phyloP scores from a whole-genome alignment of 345 rosid species.

The Populus tremula region DNA sequence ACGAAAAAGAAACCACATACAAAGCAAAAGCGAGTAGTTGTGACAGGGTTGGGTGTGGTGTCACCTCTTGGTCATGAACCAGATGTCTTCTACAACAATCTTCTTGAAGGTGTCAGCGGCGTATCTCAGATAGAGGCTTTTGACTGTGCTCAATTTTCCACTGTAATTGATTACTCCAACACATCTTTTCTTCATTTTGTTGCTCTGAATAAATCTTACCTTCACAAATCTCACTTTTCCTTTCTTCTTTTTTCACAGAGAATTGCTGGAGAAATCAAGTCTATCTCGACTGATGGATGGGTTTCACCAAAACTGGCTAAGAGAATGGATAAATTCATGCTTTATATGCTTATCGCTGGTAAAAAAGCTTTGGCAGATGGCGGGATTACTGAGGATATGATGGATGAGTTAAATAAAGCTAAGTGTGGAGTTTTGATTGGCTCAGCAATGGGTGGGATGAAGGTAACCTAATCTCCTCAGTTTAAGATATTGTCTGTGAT shows the following conservation, averaged over 20 bases:
- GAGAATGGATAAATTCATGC: slow-evolving; percentile 97
- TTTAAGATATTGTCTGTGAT: not conserved
- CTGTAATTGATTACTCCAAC: slow-evolving; percentile 37
- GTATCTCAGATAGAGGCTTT: slow-evolving; percentile 79
- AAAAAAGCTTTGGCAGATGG: slow-evolving; percentile 93
- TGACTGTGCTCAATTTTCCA: slow-evolving; percentile 76
- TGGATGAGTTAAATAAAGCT: slow-evolving; percentile 70
- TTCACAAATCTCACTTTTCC: slow-evolving; percentile 4
- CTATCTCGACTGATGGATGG: slow-evolving; percentile 82
- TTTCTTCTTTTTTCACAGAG: slow-evolving; percentile 35
- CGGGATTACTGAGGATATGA: slow-evolving; percentile 70
- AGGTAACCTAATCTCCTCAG: slow-evolving; percentile 41
- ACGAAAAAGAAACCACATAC: slow-evolving; percentile 55
- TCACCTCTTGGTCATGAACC: slow-evolving; percentile 86
- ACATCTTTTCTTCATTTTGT: slow-evolving; percentile 8
- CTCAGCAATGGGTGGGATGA: slow-evolving; percentile 93
- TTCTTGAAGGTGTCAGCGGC: slow-evolving; percentile 88
- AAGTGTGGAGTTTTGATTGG: slow-evolving; percentile 95
- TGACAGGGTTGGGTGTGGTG: slow-evolving; percentile 92
- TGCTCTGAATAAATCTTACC: slow-evolving; percentile 10
- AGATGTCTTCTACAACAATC: slow-evolving; percentile 69
- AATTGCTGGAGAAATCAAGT: slow-evolving; percentile 92
- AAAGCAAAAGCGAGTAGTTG: slow-evolving; percentile 82
- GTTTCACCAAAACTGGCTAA: slow-evolving; percentile 78
- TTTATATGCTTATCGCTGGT: slow-evolving; percentile 87